Evolutionary conservation across 2,329 filamentous ascomycete genomes (phyloP).

Genomic region (Zymoseptoria ardabiliae): DNA sequence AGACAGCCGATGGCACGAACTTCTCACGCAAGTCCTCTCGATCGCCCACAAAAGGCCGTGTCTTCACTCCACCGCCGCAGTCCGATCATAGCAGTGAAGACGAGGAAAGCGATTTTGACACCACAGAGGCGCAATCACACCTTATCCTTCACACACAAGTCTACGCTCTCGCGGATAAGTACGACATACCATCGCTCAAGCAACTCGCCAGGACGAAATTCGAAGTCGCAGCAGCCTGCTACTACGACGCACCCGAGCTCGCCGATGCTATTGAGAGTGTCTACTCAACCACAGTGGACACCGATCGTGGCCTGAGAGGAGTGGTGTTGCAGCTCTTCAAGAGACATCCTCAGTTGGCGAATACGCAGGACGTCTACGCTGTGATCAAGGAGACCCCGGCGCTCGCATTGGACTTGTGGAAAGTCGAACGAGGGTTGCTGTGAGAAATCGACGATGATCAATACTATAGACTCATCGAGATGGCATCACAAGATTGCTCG

Average conservation of each 20-base stretch:
- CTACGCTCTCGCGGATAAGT: constrained; percentile 46
- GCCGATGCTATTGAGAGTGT: constrained; percentile 43
- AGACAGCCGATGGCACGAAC: constrained; percentile 14
- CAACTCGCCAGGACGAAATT: constrained; percentile 41
- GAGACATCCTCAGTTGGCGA: constrained; percentile 38
- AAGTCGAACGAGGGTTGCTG: constrained; percentile 40
- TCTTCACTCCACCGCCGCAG: constrained; percentile 20
- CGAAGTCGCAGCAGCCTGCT: constrained; percentile 37
- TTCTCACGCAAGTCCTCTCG: constrained; percentile 15
- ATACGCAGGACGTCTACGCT: constrained; percentile 39
- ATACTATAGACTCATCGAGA: no score
- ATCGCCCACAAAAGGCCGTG: constrained; percentile 12
- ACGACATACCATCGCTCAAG: constrained; percentile 43
- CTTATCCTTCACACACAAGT: constrained; percentile 42
- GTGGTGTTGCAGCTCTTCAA: constrained; percentile 43
- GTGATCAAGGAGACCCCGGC: constrained; percentile 39
- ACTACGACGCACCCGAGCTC: constrained; percentile 39
- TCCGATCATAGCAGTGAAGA: constrained; percentile 31
- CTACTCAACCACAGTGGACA: constrained; percentile 44
- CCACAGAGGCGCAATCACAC: constrained; percentile 34
- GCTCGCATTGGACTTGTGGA: constrained; percentile 44
- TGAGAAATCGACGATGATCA: background rate
- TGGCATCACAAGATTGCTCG: no score
- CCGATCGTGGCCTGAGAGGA: constrained; percentile 42
- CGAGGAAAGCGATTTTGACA: constrained; percentile 29